Conservation (phyloP, 176 grass and related monocot species). For the Chloris gayana region DNA sequence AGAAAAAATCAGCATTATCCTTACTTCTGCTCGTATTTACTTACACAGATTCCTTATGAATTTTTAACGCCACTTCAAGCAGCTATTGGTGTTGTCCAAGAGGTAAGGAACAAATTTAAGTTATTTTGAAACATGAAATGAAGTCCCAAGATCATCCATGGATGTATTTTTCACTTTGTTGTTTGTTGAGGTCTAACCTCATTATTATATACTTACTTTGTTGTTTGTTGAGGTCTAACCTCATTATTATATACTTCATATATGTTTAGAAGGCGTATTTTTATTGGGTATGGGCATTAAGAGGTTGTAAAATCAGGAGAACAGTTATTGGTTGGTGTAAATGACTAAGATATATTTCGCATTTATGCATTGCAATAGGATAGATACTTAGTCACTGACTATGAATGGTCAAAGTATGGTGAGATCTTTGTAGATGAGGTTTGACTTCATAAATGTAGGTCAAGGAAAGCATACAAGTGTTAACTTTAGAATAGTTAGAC, state of each 20-base stretch:
- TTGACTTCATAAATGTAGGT: neutral
- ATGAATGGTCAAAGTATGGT: neutral
- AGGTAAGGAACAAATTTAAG: constrained; percentile 41
- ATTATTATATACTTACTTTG: neutral
- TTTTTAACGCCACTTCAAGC: constrained; percentile 80
- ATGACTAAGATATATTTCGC: neutral
- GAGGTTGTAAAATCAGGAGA: neutral
- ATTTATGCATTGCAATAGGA: neutral
- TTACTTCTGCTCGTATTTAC: constrained; percentile 19
- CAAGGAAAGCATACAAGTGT: neutral
- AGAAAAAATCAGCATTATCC: neutral
- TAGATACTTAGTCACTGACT: neutral
- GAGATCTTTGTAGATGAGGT: neutral
- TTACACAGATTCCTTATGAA: constrained; percentile 66
- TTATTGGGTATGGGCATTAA: neutral
- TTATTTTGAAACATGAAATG: neutral
- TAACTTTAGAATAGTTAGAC: neutral
- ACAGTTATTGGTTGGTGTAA: neutral
- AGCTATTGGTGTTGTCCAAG: constrained; percentile 80
- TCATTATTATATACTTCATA: neutral
- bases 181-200: neutral
- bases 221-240: neutral
- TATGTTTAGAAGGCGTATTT: neutral
- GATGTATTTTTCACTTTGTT: neutral
- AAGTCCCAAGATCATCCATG: neutral